A percentile compares a stretch with the other conserved stretches of the same genome.
Conservation (phyloP, 768 basidiomycete species). For the Agaricus sinodeliciosus region DNA sequence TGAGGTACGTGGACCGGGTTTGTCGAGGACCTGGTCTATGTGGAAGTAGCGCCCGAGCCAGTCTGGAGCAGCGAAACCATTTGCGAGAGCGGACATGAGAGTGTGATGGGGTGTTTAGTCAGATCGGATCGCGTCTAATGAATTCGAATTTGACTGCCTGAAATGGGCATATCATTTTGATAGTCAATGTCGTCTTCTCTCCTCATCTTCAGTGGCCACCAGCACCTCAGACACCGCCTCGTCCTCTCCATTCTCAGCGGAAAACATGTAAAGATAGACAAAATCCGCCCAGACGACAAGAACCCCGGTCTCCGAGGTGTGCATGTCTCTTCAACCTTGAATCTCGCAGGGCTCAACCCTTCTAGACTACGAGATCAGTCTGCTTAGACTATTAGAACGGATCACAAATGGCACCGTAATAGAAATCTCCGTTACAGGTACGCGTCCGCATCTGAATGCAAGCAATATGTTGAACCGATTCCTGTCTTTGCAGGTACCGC, state of each 20-base stretch:
- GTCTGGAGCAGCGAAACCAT: slow-evolving; percentile 23
- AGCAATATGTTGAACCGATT: too few relatives aligned
- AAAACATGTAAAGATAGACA: slow-evolving; percentile 75
- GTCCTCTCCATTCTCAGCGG: slow-evolving; percentile 89
- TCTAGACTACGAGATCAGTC: slow-evolving; percentile 87
- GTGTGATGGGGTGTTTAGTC: not conserved
- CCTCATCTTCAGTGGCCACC: slow-evolving; percentile 71
- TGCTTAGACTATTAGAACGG: slow-evolving; percentile 83
- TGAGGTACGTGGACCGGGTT: slow-evolving; percentile 86
- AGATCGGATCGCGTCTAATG: not conserved
- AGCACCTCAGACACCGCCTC: slow-evolving; percentile 76
- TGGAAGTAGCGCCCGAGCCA: slow-evolving; percentile 66
- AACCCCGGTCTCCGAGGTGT: slow-evolving; percentile 91
- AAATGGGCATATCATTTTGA: not conserved
- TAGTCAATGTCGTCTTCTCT: slow-evolving; percentile 36
- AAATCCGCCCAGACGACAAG: slow-evolving; percentile 86
- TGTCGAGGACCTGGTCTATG: slow-evolving; percentile 82
- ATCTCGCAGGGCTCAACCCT: not conserved
- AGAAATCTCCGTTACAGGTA: slow-evolving; percentile 95
- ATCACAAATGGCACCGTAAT: slow-evolving; percentile 91
- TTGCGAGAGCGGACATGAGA: slow-evolving; percentile 16
- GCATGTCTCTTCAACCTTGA: slow-evolving; percentile 11
- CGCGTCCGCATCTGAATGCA: slow-evolving; percentile 16
- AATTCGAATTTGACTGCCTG: not conserved
- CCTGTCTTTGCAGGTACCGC: slow-evolving; percentile 79